Evolutionary conservation across 805 yeast species (phyloP), one percentile per base, ranked within the genome.

Genomic region (Metschnikowia peoriensis): DNA sequence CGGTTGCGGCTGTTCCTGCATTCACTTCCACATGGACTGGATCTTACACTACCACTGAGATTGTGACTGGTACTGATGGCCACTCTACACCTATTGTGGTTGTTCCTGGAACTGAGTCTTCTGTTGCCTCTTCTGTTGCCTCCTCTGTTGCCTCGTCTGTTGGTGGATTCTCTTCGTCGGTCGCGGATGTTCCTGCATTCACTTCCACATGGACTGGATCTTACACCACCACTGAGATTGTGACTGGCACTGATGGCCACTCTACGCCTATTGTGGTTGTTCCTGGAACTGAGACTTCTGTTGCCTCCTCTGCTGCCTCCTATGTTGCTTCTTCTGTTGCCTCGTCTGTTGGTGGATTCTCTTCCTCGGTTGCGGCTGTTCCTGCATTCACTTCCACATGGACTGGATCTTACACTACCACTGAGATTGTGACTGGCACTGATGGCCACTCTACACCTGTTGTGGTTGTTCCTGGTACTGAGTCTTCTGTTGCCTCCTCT

Each of bases 331-430:
- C 35, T 15, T 28, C 38, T 28, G 35, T 28, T 15, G 27, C 38
- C 14, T 22, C 22, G 2, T 22, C 22, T 22, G 22, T 22, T 22
- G 22, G 22, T 22, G 22, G 22, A 22, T 22, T 22, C 22, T 28
- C 14, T 2, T 12, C 38, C 38, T 12, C 38, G n/a, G n/a, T 11
- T 5, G 38, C 38, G 38, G 12, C 5, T 12, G n/a, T 11, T 38
- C 22, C 43, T n/a, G 8, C 43, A n/a, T 3, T n/a, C n/a, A 41
- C 44, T 41, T 41, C 44, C 16, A 28, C 44, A 10, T 41, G 44
- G 44, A 41, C 44, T 28, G 44, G 44, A 12, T 41, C 44, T 41
- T 41, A 41, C 29, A 41, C 44, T 12, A 41, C 44, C 6, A 32
- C 35, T 32, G 35, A 32, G 35, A 32, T 32, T 32, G 35, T 32